phyloP scores from a whole-genome alignment of 2,329 filamentous ascomycete genomes.

The Botrytis fragariae region DNA sequence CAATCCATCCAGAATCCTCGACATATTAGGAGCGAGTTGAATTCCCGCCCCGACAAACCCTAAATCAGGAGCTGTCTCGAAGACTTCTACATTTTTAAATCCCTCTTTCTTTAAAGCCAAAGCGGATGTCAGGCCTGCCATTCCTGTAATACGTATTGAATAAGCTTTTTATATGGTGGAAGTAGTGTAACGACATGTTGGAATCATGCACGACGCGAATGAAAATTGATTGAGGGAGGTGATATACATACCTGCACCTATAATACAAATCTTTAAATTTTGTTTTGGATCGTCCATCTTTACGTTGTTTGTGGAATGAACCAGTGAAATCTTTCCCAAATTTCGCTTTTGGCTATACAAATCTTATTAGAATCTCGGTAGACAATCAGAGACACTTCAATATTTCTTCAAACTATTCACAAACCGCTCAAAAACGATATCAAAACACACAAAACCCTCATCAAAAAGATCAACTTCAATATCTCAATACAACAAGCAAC shows the following conservation, averaged over 20 bases:
- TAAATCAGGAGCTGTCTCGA: constrained; percentile 67
- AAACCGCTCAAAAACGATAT: too few relatives aligned
- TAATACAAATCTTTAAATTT: background rate
- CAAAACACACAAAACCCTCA: too few relatives aligned
- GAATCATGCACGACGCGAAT: background rate
- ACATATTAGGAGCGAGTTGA: constrained; percentile 79
- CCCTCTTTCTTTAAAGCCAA: constrained; percentile 73
- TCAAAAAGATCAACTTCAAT: too few relatives aligned
- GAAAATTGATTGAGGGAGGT: too few relatives aligned
- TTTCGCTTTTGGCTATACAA: background rate
- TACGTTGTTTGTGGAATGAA: background rate
- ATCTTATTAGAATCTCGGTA: background rate
- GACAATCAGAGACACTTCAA: too few relatives aligned
- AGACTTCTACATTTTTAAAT: constrained; percentile 70
- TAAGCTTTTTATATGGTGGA: background rate
- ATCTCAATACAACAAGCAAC: too few relatives aligned
- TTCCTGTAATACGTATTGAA: constrained; percentile 49
- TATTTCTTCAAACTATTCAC: too few relatives aligned
- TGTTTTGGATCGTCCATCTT: background rate
- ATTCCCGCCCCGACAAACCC: constrained; percentile 84
- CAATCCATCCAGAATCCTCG: constrained; percentile 67
- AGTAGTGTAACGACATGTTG: background rate
- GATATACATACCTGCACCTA: background rate
- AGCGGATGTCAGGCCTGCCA: constrained; percentile 72
- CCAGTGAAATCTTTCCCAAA: background rate